Evolutionary conservation across 176 grass and related monocot species (phyloP).

Genomic region (Oryza punctata): DNA sequence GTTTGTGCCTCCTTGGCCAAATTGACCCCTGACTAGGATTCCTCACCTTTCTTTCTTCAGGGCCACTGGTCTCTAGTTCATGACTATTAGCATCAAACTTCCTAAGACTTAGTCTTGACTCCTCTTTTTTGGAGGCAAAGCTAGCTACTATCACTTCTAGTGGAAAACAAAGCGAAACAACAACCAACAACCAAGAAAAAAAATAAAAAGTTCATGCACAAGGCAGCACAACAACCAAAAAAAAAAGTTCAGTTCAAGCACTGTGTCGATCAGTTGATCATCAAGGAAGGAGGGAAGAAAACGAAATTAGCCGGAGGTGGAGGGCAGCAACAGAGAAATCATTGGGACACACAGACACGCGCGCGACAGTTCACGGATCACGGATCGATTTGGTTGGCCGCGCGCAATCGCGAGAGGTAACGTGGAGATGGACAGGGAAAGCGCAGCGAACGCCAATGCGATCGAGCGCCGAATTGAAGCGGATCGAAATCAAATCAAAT

Average conservation of each 20-base stretch:
- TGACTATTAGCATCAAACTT: neutral
- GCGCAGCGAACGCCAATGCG: neutral
- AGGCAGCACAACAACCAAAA: neutral
- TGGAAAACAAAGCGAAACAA: neutral
- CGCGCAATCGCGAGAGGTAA: conserved; percentile 7
- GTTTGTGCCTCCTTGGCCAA: conserved; percentile 9
- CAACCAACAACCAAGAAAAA: neutral
- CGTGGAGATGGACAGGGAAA: conserved; percentile 17
- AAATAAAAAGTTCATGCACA: neutral
- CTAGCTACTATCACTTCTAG: neutral
- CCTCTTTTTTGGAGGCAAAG: neutral
- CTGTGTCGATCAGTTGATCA: neutral
- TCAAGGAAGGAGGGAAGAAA: neutral
- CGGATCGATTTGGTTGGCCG: neutral
- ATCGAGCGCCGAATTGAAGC: neutral
- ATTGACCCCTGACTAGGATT: conserved; percentile 34
- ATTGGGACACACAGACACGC: neutral
- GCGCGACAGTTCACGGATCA: neutral
- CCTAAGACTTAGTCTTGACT: neutral
- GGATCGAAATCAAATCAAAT: neutral
- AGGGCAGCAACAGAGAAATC: neutral
- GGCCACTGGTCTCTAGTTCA: neutral
- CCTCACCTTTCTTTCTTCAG: neutral
- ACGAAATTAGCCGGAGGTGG: neutral
- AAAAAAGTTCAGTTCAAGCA: neutral